Base-by-base conservation (phyloP, 2,329 filamentous ascomycete genomes). In the Aspergillus luchuensis region DNA sequence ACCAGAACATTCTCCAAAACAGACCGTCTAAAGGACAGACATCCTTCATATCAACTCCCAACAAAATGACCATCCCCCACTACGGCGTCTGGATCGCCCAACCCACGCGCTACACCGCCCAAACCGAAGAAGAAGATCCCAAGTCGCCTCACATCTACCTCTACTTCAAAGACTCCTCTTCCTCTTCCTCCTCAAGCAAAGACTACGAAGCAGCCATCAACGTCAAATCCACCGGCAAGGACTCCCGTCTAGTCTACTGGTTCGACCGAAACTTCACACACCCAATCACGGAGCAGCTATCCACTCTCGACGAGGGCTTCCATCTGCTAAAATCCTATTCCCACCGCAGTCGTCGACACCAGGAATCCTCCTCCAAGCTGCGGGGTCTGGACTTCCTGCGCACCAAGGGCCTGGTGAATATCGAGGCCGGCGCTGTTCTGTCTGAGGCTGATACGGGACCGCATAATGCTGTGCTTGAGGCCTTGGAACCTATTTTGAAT, bases 391-490 rank as follows among this genome's bases (percentile, higher is more conserved):
- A 67, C 43, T 69, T 62, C 45, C 58, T 67, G 23, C 60, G 67
- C 41, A 56, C 51, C 6, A 52, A 64, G 39, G 53, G 53, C 5
- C 39, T 69, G 7, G 63, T 69, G 43, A 56, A 62, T 21, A 55
- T 59, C n/a, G 48, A 62, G 5, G 52, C 41, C 17, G 66, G 67
- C 8, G 48, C 63, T 8, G 57, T 70, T 10, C 52, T 71, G 7
- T 63, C 66, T 0, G 66, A 67, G 55, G 63, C 66, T 15, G 56
- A 64, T 21, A 47, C 57, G 3, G 67, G 66, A 1, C 61, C 60
- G 2, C 57, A 67, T 25, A 69, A 59, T 81, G 67, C 78, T 74
- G 48, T 84, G 70, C 49, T 67, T 1, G 61, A 69, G 11, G 49
- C 64, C 0, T 25, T 69, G 2, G 59, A 59, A 3, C 67, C 67